Evolutionary conservation across 169 alveolate genomes (phyloP).

Genomic region (Eimeria praecox): DNA sequence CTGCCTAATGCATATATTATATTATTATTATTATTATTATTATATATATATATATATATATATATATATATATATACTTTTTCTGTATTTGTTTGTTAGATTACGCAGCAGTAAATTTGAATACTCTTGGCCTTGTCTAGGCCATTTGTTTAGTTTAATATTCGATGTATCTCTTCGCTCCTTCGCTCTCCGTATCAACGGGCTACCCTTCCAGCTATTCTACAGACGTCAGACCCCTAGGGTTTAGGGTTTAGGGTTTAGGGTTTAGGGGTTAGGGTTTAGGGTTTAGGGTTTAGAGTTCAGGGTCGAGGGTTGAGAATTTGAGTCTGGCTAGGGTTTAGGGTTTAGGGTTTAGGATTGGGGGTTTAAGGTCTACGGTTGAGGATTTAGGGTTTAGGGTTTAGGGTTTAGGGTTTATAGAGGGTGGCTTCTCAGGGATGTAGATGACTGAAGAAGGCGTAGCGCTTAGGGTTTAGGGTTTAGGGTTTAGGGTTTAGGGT

Average conservation of each 20-base stretch:
- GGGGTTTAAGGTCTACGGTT: not conserved
- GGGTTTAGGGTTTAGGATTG: not conserved
- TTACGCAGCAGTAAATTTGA: constrained; percentile 18
- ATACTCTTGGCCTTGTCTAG: constrained; percentile 52
- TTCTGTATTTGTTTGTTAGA: too few relatives aligned
- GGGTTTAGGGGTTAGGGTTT: constrained; percentile 30
- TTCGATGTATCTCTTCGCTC: not conserved
- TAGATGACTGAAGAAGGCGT: not conserved
- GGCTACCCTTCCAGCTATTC: constrained; percentile 70
- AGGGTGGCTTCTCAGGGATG: not conserved
- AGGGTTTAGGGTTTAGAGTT: not conserved
- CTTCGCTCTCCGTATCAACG: constrained; percentile 52
- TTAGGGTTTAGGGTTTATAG: not conserved
- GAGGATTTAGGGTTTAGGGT: not conserved
- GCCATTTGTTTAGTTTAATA: constrained; percentile 6
- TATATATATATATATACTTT: too few relatives aligned
- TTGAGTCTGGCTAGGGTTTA: not conserved
- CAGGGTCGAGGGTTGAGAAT: too few relatives aligned
- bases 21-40: too few relatives aligned
- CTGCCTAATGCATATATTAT: too few relatives aligned
- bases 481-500: not conserved
- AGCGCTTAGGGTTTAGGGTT: not conserved
- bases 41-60: too few relatives aligned
- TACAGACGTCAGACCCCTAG: constrained; percentile 17
- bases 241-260: constrained; percentile 64